phyloP scores from a whole-genome alignment of 2,329 filamentous ascomycete species.

The Claviceps sp. region DNA sequence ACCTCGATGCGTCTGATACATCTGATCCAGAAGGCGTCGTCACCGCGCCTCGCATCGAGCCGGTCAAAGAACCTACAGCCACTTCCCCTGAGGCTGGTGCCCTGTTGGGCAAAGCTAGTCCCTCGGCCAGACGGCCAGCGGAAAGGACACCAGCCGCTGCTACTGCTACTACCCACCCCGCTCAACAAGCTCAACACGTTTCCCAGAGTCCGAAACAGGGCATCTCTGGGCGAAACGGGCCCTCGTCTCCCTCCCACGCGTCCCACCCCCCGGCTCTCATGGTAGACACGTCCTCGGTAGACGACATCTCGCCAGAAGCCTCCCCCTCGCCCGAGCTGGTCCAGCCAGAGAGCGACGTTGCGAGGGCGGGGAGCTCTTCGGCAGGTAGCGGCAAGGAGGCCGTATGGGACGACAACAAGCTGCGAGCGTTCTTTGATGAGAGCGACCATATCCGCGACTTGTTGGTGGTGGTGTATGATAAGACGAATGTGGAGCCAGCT shows the following conservation, averaged over 20 bases:
- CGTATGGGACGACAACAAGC: conserved; percentile 74
- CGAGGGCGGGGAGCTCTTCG: conserved; percentile 21
- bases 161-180: conserved; percentile 17
- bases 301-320: conserved; percentile 48
- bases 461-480: conserved; percentile 85
- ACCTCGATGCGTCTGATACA: conserved; percentile 55
- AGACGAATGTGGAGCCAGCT: conserved; percentile 66
- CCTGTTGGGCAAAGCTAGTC: not conserved
- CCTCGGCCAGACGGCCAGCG: not conserved
- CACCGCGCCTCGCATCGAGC: not conserved
- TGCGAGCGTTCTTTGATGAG: conserved; percentile 85
- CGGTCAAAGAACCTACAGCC: no score
- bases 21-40: conserved; percentile 33
- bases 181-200: conserved; percentile 8
- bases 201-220: not conserved
- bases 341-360: conserved; percentile 28
- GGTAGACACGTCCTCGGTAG: conserved; percentile 58
- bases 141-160: conserved; percentile 6
- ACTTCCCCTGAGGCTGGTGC: not conserved
- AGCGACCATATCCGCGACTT: conserved; percentile 80
- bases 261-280: conserved; percentile 52
- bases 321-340: conserved; percentile 51
- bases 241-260: conserved; percentile 18
- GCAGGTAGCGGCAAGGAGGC: conserved; percentile 24
- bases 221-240: conserved; percentile 11